Conservation (phyloP, 306 rosid genomes). For the Fagus sylvatica region DNA sequence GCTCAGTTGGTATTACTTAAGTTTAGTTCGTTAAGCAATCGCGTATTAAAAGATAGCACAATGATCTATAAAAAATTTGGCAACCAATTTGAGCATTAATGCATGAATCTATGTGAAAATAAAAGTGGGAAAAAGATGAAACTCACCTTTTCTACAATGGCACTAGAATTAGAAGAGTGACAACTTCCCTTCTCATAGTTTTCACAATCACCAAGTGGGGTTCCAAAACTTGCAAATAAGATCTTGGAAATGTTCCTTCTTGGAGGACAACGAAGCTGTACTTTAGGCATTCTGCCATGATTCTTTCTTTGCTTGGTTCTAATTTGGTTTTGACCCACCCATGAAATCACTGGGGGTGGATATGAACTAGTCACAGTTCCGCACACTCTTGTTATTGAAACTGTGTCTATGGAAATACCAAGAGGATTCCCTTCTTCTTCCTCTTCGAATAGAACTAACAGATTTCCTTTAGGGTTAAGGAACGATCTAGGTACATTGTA, state of each 20-base stretch:
- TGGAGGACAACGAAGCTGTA: constrained; percentile 27
- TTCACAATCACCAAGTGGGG: constrained; percentile 40
- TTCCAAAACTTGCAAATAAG: constrained; percentile 54
- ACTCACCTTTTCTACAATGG: not conserved
- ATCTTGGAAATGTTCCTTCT: constrained; percentile 39
- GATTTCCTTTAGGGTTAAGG: constrained; percentile 45
- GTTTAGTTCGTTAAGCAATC: no score
- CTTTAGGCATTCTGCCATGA: constrained; percentile 4
- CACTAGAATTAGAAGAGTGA: not conserved
- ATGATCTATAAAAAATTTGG: no score
- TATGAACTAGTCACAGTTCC: constrained; percentile 42
- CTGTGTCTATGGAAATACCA: constrained; percentile 38
- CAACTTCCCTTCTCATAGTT: not conserved
- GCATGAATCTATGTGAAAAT: not conserved
- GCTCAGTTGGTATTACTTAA: no score
- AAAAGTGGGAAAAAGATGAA: not conserved
- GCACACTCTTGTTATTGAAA: constrained; percentile 30
- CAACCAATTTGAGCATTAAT: no score
- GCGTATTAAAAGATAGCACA: no score
- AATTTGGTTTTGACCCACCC: constrained; percentile 23
- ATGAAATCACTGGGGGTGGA: constrained; percentile 33
- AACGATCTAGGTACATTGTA: constrained; percentile 54
- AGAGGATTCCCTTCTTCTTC: constrained; percentile 48
- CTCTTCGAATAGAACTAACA: constrained; percentile 42
- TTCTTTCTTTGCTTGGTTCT: not conserved